Percentiles rank a stretch among this genome's conserved stretches.
phyloP scores from a whole-genome alignment of 2,329 filamentous ascomycete species.

The Pseudogymnoascus sp. region DNA sequence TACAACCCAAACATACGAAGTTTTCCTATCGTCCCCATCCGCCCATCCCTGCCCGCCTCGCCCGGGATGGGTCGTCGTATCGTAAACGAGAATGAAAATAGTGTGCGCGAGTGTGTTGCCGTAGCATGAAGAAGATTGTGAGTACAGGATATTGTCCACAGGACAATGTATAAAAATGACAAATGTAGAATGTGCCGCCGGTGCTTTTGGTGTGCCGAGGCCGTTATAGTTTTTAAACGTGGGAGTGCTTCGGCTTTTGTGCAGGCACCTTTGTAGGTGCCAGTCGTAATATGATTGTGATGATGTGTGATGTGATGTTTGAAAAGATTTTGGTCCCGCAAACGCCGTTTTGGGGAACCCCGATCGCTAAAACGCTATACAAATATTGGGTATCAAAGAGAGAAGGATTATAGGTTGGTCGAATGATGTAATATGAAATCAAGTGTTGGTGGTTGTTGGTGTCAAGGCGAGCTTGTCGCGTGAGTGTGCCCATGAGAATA shows the following conservation, averaged over 20 bases:
- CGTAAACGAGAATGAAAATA: neutral
- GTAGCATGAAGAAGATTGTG: neutral
- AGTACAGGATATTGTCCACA: neutral
- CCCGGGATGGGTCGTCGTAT: neutral
- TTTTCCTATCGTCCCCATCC: neutral
- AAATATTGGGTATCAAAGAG: conserved; percentile 13
- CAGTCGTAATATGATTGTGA: neutral
- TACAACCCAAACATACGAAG: conserved; percentile 1
- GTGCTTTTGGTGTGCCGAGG: neutral
- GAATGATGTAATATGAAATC: conserved; percentile 4
- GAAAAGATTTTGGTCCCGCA: conserved; percentile 7
- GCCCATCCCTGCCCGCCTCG: neutral
- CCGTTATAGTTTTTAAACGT: neutral
- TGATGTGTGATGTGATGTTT: neutral
- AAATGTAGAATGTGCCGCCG: neutral
- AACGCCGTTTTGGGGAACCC: conserved; percentile 10
- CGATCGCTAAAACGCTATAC: conserved; percentile 11
- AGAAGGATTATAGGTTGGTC: conserved; percentile 9
- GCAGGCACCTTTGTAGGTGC: neutral
- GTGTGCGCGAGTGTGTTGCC: neutral
- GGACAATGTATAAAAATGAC: neutral
- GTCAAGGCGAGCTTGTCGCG: conserved; percentile 20
- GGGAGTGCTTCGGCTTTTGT: conserved; percentile 3
- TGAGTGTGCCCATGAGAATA: conserved; percentile 43
- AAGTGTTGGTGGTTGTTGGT: conserved; percentile 14